Base-by-base conservation (phyloP, 2,329 filamentous ascomycete species). In the Lasiodiplodia sp. region DNA sequence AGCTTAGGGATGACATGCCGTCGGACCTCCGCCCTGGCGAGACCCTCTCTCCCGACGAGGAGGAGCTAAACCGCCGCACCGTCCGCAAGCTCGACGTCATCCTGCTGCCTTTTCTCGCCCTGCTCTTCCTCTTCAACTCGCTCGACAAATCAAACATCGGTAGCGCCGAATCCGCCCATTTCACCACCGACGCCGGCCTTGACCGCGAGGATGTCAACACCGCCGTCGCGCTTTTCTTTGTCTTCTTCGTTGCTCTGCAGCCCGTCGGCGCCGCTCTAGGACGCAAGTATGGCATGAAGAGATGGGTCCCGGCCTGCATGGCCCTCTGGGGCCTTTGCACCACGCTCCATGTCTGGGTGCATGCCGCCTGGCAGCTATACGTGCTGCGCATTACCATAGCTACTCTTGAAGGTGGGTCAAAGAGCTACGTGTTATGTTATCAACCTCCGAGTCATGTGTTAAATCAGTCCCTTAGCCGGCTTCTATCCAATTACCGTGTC, bases 251-350 rank as follows among this genome's bases (percentile, higher is more conserved):
- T n/a, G 72, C 84, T 0, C 78, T 88, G 14, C 87, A 88, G 71
- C 86, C 87, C 0, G 76, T 86, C 0, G 86, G 86, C 3, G 86
- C 86, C 0, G 86, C 86, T 14, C 85, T 91, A 70, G 81, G 89
- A 40, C 77, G 86, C 69, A 84, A 85, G 71, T 90, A 82, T 80
- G 82, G 81, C 71, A 86, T 87, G 78, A 82, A 82, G 38, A 75
- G 80, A 38, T 88, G 85, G 83, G 86, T 89, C n/a, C 86, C 86
- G 0, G 77, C 78, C 14, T 86, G 86, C 72, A 88, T 88, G 87
- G 78, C 83, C 40, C 71, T 86, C 2, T 87, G 85, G 85, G 85
- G 85, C 0, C 62, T 86, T 18, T 81, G 80, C 47, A 86, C 85
- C 0, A 80, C 83, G 7, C 70, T 83, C 67, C 84, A 86, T 71